Base-by-base conservation (phyloP, 2,329 filamentous ascomycete species). In the Fusarium setosum region DNA sequence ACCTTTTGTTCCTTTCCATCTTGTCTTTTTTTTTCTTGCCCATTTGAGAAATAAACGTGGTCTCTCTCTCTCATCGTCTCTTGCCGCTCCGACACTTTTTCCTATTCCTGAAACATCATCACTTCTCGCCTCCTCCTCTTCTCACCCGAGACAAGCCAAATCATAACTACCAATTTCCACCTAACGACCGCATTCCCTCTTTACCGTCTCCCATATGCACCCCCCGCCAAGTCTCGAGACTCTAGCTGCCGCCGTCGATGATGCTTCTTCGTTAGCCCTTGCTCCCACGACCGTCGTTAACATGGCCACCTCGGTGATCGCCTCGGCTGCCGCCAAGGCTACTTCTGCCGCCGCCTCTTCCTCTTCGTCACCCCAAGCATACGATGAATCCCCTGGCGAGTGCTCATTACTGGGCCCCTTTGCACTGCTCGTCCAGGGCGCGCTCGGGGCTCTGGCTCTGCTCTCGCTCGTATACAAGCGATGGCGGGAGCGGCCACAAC, bases 391-490 rank as follows among this genome's bases (percentile, higher is more conserved):
- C 29, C 86, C 85, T 50, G 92, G 91, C 69, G 93, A 97, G 80
- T 99, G 96, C 77, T 86, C 90, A 67, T 85, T 99, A 10, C 85
- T 99, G 3, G 96, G 96, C 1, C 88, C 94, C 5, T 99, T 98
- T 76, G 95, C 96, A 12, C 86, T 99, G 55, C 74, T 99, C 31
- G 91, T 99, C 6, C 96, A 99, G 81, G 91, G 88, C 40, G 92
- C 93, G 2, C 87, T 99, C 17, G 96, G 96, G 17, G 88, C 85
- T 17, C 82, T 97, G 56, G 96, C 96, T 9, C 81, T 98, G 51
- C 82, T 95, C 54, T 92, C 94, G 1, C 86, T 99, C 47, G 95
- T 98, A 8, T 97, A 89, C 82, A 99, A 99, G 83, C 87, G 96
- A 70, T 97, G 92, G 89, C 88, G 92, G 67, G 96, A 99, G 80